Percentiles rank a stretch among this genome's conserved stretches.
phyloP scores from a whole-genome alignment of 2,329 filamentous ascomycete genomes.

The Fonsecaea erecta region DNA sequence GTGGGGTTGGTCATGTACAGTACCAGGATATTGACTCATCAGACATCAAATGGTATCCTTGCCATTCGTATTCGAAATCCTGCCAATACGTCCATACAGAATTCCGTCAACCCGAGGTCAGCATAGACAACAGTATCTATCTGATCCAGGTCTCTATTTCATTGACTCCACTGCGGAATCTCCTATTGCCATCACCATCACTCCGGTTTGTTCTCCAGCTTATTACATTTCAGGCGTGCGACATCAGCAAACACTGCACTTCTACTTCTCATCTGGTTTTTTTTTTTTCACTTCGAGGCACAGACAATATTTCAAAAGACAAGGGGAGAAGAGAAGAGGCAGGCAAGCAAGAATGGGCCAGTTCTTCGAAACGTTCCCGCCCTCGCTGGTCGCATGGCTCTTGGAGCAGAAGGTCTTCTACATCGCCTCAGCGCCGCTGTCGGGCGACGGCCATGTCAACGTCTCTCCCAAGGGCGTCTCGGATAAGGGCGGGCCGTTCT shows the following conservation, averaged over 20 bases:
- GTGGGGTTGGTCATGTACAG: neutral
- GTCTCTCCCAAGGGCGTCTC: conserved; percentile 74
- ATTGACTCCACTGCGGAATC: neutral
- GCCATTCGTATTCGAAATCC: neutral
- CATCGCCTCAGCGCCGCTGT: conserved; percentile 71
- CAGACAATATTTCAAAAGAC: neutral
- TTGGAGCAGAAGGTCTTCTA: conserved; percentile 74
- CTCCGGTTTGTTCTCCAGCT: neutral
- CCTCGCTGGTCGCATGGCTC: conserved; percentile 66
- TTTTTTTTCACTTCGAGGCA: neutral
- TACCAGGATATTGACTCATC: neutral
- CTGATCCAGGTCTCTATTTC: neutral
- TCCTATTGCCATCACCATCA: neutral
- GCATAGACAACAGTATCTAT: neutral
- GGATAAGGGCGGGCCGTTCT: conserved; percentile 68
- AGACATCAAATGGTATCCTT: neutral
- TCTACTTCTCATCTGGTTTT: neutral
- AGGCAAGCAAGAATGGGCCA: conserved; percentile 57
- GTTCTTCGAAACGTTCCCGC: conserved; percentile 61
- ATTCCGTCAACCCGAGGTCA: neutral
- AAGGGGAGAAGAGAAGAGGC: neutral
- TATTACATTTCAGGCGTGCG: neutral
- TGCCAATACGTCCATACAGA: neutral
- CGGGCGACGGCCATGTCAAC: conserved; percentile 70
- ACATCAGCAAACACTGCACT: neutral